These are phyloP conservation scores for Aspergillus chevalieri DNA, from an alignment of 2,329 filamentous ascomycete species.

Conservation along the genomic window DNA sequence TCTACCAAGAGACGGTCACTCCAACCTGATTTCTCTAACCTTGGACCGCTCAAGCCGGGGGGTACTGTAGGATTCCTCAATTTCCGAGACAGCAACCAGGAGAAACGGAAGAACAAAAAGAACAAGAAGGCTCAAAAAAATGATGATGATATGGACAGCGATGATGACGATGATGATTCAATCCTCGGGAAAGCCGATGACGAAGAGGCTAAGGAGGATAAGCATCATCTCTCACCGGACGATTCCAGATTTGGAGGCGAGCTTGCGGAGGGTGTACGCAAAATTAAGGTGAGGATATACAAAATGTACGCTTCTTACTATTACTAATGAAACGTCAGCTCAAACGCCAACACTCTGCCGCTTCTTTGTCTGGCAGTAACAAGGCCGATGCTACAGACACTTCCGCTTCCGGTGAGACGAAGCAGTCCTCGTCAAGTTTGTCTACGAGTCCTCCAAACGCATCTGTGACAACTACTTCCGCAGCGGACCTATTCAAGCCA, in stretches of 20 bases:
- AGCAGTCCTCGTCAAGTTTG: slow-evolving; percentile 25
- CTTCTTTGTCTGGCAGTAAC: slow-evolving; percentile 41
- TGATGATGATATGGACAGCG: slow-evolving; percentile 67
- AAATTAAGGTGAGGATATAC: slow-evolving; percentile 53
- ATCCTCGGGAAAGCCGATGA: slow-evolving; percentile 61
- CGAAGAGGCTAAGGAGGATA: slow-evolving; percentile 45
- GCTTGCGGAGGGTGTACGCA: slow-evolving; percentile 57
- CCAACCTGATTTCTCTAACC: slow-evolving; percentile 75
- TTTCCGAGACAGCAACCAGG: slow-evolving; percentile 66
- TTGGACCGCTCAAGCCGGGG: slow-evolving; percentile 77
- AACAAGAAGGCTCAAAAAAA: slow-evolving; percentile 48
- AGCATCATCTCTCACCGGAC: slow-evolving; percentile 51
- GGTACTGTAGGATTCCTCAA: slow-evolving; percentile 85
- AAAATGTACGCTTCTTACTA: not conserved
- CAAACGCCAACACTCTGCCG: slow-evolving; percentile 61
- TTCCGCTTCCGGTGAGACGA: slow-evolving; percentile 31
- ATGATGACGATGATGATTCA: slow-evolving; percentile 60
- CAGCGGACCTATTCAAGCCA: slow-evolving; percentile 17
- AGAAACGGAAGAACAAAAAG: slow-evolving; percentile 54
- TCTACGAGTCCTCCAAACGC: slow-evolving; percentile 32
- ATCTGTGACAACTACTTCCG: slow-evolving; percentile 10
- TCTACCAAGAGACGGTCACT: slow-evolving; percentile 72
- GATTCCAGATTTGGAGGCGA: slow-evolving; percentile 56
- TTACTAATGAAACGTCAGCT: slow-evolving; percentile 40
- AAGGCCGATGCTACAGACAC: slow-evolving; percentile 31